Base-by-base conservation (phyloP, 495 filamentous ascomycete genomes). In the Parachaetomium inaequale region DNA sequence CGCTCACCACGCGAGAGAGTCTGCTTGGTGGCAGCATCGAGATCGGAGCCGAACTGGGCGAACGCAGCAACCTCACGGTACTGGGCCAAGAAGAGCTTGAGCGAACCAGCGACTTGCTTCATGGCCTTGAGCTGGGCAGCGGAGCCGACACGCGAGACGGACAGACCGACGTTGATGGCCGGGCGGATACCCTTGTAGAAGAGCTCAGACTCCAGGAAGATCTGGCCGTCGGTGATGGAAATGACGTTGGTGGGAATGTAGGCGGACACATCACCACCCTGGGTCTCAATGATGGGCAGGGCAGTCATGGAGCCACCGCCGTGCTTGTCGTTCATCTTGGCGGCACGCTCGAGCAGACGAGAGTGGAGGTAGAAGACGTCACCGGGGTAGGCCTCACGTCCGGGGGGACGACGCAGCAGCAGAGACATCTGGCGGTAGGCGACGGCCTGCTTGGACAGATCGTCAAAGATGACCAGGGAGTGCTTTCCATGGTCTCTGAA, bases 171-270 rank as follows among this genome's bases (percentile, higher is more conserved):
- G 87, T 98, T 98, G 82, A 98, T 98, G 82, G 94, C 94, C 70
- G 94, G 94, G 75, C 94, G 95, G 81, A 98, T 81, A 96, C 94
- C 94, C 89, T 98, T 98, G 88, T 98, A 98, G 90, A 98, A 98
- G 65, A 98, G 86, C 78, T 98, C 94, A 68, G 95, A 76, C 83
- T 98, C 94, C 86, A 98, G 87, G 91, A 98, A 98, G 80, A 98
- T 98, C 84, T 98, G 94, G 61, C 94, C 94, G 72, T 98, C 94
- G 66, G 94, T 98, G 74, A 98, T 98, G 75, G 95, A 98, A 86
- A 98, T 98, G 84, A 98, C 94, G 84, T 98, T 98, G 83, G 94
- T 98, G 74, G 94, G 94, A 85, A 98, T 98, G 81, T 98, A 98
- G 69, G 94, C 94, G 72, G 95, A 98, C 79, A 98, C 94, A 81